Conservation (phyloP, 2,329 filamentous ascomycete genomes). For the Orbilia javanica region DNA sequence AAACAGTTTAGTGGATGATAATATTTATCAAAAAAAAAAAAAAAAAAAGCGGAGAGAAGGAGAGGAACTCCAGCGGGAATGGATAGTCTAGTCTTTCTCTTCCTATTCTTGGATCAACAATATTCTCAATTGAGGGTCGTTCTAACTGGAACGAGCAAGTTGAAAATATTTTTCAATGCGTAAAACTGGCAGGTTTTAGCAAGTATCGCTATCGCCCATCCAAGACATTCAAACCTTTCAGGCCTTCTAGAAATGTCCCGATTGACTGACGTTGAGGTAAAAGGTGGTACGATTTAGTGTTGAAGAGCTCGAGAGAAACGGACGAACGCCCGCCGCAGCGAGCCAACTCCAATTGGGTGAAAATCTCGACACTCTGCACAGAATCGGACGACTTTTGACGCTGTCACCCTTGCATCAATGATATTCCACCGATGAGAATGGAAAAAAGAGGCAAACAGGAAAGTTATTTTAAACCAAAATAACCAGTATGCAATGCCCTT, state of each 20-base stretch:
- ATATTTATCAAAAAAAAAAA: not conserved
- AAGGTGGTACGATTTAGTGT: constrained; percentile 12
- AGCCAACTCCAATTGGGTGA: constrained; percentile 41
- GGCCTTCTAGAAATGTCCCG: constrained; percentile 34
- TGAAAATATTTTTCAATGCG: constrained; percentile 35
- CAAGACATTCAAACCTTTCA: constrained; percentile 5
- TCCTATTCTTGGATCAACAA: not conserved
- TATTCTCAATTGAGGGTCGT: not conserved
- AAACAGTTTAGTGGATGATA: not conserved
- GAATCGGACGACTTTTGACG: constrained; percentile 26
- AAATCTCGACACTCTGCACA: constrained; percentile 52
- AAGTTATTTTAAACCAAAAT: constrained; percentile 30
- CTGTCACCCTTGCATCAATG: constrained; percentile 20
- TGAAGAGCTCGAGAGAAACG: constrained; percentile 16
- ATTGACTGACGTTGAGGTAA: constrained; percentile 22
- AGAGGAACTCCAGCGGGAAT: not conserved
- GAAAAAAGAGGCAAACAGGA: not conserved
- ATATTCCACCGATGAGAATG: constrained; percentile 27
- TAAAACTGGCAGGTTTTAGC: constrained; percentile 27
- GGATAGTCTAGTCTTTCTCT: not conserved
- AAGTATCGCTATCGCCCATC: constrained; percentile 26
- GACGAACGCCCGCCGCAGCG: not conserved
- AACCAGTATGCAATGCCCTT: constrained; percentile 3
- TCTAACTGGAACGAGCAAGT: constrained; percentile 37
- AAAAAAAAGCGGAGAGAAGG: not conserved